phyloP scores from a whole-genome alignment of 768 basidiomycete genomes.

The Hypholoma sublateritium region DNA sequence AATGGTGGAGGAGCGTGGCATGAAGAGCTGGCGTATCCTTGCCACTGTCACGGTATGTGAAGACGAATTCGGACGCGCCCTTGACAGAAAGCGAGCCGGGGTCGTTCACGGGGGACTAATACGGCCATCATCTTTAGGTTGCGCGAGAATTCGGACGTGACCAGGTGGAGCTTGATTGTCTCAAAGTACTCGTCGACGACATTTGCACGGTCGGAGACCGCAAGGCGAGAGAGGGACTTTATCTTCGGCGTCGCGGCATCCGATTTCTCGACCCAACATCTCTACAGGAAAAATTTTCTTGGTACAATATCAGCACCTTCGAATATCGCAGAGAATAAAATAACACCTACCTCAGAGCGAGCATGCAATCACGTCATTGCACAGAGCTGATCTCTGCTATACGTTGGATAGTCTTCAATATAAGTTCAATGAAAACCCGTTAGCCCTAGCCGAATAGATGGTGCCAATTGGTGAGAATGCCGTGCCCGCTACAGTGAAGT shows the following conservation, averaged over 20 bases:
- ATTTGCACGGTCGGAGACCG: conserved; percentile 67
- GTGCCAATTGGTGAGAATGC: conserved; percentile 88
- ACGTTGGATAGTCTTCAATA: conserved; percentile 72
- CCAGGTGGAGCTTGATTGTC: conserved; percentile 66
- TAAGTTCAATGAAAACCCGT: conserved; percentile 52
- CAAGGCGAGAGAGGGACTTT: conserved; percentile 56
- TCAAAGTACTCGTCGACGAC: conserved; percentile 88
- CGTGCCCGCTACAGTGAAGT: conserved; percentile 86
- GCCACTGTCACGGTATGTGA: conserved; percentile 73
- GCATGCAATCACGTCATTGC: conserved; percentile 94
- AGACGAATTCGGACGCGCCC: conserved; percentile 93
- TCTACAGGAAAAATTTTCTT: conserved; percentile 79
- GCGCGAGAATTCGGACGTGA: conserved; percentile 97
- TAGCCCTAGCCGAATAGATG: conserved; percentile 69
- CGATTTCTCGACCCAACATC: conserved; percentile 97
- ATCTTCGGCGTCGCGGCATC: conserved; percentile 60
- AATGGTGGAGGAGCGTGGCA: conserved; percentile 54
- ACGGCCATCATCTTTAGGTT: conserved; percentile 99
- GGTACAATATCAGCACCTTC: conserved; percentile 8
- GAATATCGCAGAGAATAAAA: background rate
- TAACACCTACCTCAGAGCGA: conserved; percentile 52
- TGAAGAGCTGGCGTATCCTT: conserved; percentile 56
- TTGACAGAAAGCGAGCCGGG: conserved; percentile 87
- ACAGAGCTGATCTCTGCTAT: conserved; percentile 89
- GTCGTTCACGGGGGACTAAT: conserved; percentile 68